Base-by-base conservation (phyloP, 345 rosid species). In the Acer yangbiense region DNA sequence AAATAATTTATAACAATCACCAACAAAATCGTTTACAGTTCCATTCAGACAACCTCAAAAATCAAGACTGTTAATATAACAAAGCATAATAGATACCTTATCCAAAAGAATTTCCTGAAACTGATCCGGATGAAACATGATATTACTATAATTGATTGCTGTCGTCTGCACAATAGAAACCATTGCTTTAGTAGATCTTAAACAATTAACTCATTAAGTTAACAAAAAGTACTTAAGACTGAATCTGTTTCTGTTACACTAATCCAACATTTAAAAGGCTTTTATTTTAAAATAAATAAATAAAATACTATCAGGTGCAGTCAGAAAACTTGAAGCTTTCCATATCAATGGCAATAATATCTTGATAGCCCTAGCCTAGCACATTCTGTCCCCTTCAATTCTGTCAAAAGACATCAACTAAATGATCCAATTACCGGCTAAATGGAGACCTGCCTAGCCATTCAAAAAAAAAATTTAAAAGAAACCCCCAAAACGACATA, bases 91-190 rank as follows among this genome's bases (percentile, higher is more conserved):
- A 27, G 16, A 67, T 88, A 92, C 99, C 97, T 94, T 94, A 72
- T 96, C 98, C 48, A 96, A 86, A 73, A 96, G 98, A 81, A 92
- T 89, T 70, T 94, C 97, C 78, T 79, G 90, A 83, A 96, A 94
- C 29, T 65, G 60, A 4, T 88, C 84, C 7, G 98, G 98, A 25
- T 79, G 87, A 71, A 87, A 72, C 62, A 65, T 50, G 72, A 96
- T 92, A 10, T 58, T 76, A 23, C 74, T 82, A 81, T 81, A 90
- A 83, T 94, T 90, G 78, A 21, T 80, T 3, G 92, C 84, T 25
- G 94, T 82, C 64, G 91, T 89, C 98, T 94, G 92, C 90, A 88
- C 52, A 62, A 32, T 21, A 9, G 54, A 61, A 67, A 76, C 21
- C 7, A 16, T 32, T 29, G 18, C 20, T 18, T 75, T 21, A 72